Evolutionary conservation across 352 stramenopile species (phyloP), one percentile per base, ranked within the genome.

Genomic region (Saprolegnia diclina): DNA sequence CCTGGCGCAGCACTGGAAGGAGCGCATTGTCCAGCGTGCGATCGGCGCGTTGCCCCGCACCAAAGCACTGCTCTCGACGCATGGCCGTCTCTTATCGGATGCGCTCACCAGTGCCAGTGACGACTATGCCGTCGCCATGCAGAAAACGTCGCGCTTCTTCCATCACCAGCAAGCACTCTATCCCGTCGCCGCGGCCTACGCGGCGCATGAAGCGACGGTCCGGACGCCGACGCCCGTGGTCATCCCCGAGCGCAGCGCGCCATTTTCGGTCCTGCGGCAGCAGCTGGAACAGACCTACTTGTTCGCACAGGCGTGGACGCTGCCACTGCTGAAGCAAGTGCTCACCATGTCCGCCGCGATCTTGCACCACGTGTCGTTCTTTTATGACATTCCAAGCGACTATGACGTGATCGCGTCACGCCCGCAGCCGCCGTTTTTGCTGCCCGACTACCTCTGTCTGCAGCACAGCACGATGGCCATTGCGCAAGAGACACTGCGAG

Each of bases 361-460:
- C 6, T 38, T 69, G 21, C n/a, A n/a, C 1, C 32, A 21, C 18
- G 26, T 69, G 5, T 7, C 11, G 16, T 42, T 48, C 16, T 69
- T 69, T 24, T 56, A 69, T 46, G 45, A 61, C 24, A 55, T 69
- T 13, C 18, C 24, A 38, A 69, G 44, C 38, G 63, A 69, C 37
- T 69, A 69, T 22, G 63, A 69, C 22, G 45, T 45, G 40, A 45
- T 45, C 19, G 40, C 42, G 29, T 21, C 62, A 45, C 45, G 32
- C 7, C 44, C 29, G 32, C 16, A 46, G 22, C 63, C 63, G 13
- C 63, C 63, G 26, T 69, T 44, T 38, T 21, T 14, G 14, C 37
- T 69, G 5, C 5, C 62, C 2, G 63, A 69, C 9, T 69, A 69
- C 21, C 9, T 69, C 13, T 13, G 21, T 4, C 18, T 69, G 21